Percentiles rank a stretch among this genome's conserved stretches.
Conservation (phyloP, 2,329 filamentous ascomycete genomes). For the Podosphaera fusca region DNA sequence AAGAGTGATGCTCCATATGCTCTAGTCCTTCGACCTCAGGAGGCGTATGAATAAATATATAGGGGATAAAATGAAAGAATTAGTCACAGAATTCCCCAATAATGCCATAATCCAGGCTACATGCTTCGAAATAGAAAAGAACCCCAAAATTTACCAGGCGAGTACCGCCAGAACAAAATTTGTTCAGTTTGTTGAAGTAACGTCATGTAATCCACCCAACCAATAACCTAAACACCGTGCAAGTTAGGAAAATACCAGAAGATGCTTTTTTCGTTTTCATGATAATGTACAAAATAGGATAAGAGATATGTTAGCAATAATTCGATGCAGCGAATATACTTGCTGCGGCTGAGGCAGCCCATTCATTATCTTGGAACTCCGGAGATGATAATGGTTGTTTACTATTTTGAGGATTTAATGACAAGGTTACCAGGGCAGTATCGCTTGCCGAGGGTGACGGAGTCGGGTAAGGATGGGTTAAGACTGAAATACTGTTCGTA, state of each 20-base stretch:
- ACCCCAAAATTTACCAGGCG: neutral
- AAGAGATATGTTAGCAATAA: constrained; percentile 23
- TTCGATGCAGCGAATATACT: constrained; percentile 57
- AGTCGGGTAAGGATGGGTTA: constrained; percentile 40
- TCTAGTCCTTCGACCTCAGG: neutral
- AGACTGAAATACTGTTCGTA: constrained; percentile 37
- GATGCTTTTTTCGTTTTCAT: neutral
- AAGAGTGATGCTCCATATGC: neutral
- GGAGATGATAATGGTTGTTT: constrained; percentile 57
- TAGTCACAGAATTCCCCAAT: neutral
- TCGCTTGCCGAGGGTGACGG: constrained; percentile 63
- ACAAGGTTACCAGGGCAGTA: constrained; percentile 43
- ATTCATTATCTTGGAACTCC: constrained; percentile 80
- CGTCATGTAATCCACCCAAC: constrained; percentile 49
- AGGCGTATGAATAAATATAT: neutral
- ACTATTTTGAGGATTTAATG: constrained; percentile 49
- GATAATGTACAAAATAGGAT: neutral
- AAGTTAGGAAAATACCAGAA: neutral
- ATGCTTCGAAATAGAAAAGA: neutral
- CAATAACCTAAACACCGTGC: constrained; percentile 9
- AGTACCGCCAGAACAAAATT: neutral
- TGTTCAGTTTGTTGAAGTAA: constrained; percentile 35
- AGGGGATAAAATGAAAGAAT: neutral
- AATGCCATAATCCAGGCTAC: neutral
- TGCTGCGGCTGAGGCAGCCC: constrained; percentile 62